Percentiles rank a stretch among this genome's conserved stretches.
Evolutionary conservation across 441 rosid species (phyloP).

Genomic region (Adansonia madagascariensis): DNA sequence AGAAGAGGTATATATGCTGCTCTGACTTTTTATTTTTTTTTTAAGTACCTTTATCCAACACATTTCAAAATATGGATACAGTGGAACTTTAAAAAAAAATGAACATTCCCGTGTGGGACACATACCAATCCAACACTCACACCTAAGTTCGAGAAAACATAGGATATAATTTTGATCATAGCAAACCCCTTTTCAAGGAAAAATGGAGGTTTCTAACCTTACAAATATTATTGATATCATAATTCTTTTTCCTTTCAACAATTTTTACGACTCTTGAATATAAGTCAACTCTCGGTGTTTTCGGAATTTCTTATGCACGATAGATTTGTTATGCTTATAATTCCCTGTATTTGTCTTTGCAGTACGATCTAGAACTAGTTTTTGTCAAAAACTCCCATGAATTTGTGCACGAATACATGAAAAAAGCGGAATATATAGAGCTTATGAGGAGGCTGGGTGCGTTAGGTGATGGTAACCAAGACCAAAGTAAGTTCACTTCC

Average conservation of each 20-base stretch:
- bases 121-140: too few species aligned
- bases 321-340: neutral
- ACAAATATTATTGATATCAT: neutral
- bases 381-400: slow-evolving; percentile 91
- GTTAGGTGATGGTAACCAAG: slow-evolving; percentile 91
- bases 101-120: too few species aligned
- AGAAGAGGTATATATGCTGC: slow-evolving; percentile 63
- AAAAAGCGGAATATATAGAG: slow-evolving; percentile 69
- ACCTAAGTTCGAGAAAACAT: too few species aligned
- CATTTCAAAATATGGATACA: too few species aligned
- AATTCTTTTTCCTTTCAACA: neutral
- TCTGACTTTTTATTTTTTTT: too few species aligned
- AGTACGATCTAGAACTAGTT: slow-evolving; percentile 87
- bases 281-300: neutral
- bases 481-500: slow-evolving; percentile 58
- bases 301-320: neutral
- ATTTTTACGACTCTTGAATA: neutral
- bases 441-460: slow-evolving; percentile 95
- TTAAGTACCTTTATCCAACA: too few species aligned
- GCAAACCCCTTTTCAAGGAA: neutral
- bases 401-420: slow-evolving; percentile 84
- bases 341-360: slow-evolving; percentile 34
- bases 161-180: slow-evolving; percentile 17
- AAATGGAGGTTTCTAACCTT: neutral
- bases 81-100: too few species aligned